phyloP scores from a whole-genome alignment of 805 yeast species.

The Metahyphopichia silvanorum region DNA sequence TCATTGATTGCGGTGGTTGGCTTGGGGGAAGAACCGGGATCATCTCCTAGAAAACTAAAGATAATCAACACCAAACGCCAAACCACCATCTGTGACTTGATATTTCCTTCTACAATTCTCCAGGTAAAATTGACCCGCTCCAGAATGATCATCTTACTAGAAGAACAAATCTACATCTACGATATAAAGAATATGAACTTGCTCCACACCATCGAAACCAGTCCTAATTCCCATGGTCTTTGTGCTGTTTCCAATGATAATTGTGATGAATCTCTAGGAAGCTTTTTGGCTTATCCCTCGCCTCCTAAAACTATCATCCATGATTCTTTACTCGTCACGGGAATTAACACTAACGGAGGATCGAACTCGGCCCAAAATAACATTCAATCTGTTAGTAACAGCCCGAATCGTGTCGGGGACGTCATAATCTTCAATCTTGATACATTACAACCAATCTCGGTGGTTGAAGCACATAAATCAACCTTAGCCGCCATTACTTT shows the following conservation, averaged over 20 bases:
- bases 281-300: constrained; percentile 69
- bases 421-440: constrained; percentile 78
- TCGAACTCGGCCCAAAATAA: constrained; percentile 35
- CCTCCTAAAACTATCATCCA: constrained; percentile 59
- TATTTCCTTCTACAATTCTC: constrained; percentile 40
- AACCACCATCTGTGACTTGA: constrained; percentile 41
- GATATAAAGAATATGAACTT: constrained; percentile 39
- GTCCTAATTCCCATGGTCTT: constrained; percentile 48
- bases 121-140: constrained; percentile 33
- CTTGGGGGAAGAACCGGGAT: constrained; percentile 63
- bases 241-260: constrained; percentile 53
- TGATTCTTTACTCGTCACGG: constrained; percentile 38
- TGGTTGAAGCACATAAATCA: constrained; percentile 83
- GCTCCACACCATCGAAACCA: constrained; percentile 44
- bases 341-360: constrained; percentile 41
- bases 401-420: constrained; percentile 56
- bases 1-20: constrained; percentile 84
- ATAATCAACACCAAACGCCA: constrained; percentile 78
- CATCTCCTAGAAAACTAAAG: constrained; percentile 78
- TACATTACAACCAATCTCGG: constrained; percentile 70
- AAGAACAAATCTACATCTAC: constrained; percentile 43
- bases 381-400: constrained; percentile 37
- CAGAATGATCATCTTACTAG: constrained; percentile 35
- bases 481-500: constrained; percentile 66
- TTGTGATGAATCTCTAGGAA: constrained; percentile 31